phyloP scores from a whole-genome alignment of 2,329 filamentous ascomycete species.

The Ascochyta rabiei region DNA sequence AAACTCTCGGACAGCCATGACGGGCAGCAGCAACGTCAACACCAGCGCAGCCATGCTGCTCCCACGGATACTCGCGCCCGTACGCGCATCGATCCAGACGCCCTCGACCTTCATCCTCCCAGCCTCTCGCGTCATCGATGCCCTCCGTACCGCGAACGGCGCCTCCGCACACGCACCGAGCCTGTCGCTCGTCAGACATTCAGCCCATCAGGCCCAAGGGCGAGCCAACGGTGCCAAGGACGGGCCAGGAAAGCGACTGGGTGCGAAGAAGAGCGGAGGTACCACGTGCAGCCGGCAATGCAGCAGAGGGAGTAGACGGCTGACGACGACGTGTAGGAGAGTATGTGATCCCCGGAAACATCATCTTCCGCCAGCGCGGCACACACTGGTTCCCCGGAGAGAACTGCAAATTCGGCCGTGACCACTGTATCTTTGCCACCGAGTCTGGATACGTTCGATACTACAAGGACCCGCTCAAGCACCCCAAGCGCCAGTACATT shows the following conservation, averaged over 20 bases:
- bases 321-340: slow-evolving; percentile 64
- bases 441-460: slow-evolving; percentile 92
- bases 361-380: slow-evolving; percentile 96
- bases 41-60: slow-evolving; percentile 47
- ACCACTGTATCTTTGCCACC: slow-evolving; percentile 92
- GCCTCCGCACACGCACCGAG: slow-evolving; percentile 38
- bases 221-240: slow-evolving; percentile 73
- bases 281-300: slow-evolving; percentile 16
- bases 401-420: slow-evolving; percentile 91
- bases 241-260: slow-evolving; percentile 82
- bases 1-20: slow-evolving; percentile 32
- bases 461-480: slow-evolving; percentile 83
- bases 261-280: slow-evolving; percentile 92
- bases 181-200: slow-evolving; percentile 61
- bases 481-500: slow-evolving; percentile 92
- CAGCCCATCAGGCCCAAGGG: slow-evolving; percentile 69
- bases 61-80: slow-evolving; percentile 47
- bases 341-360: slow-evolving; percentile 94
- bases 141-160: slow-evolving; percentile 42
- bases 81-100: slow-evolving; percentile 38
- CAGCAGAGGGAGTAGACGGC: not conserved
- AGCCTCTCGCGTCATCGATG: slow-evolving; percentile 39
- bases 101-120: slow-evolving; percentile 30
- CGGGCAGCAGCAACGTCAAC: slow-evolving; percentile 16
- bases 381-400: slow-evolving; percentile 95